Base-by-base conservation (phyloP, 495 filamentous ascomycete species). In the Neurospora discreta region DNA sequence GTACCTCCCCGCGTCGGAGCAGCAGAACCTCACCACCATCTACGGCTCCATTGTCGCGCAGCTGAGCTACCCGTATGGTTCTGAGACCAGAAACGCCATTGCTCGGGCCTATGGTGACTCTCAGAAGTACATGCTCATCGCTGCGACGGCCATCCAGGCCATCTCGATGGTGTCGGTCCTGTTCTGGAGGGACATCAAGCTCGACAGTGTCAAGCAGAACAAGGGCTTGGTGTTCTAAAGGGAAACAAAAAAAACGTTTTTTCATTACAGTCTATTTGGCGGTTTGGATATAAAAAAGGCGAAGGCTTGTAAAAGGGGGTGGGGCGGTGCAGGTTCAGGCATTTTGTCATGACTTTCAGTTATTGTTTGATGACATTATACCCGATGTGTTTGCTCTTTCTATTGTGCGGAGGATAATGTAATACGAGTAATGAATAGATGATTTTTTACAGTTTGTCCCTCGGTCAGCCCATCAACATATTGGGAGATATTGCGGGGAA, bases 1-100 rank as follows among this genome's bases (percentile, higher is more conserved):
- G 40, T 83, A 87, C 72, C 84, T 95, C 0, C 92, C 92, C 1
- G 79, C 81, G 0, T 87, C 87, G 70, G 81, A 80, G 36, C 82
- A 74, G 23, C 81, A 75, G 7, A 76, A 89, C 60, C 71, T 83
- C 3, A 58, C 80, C 3, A 42, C 9, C 26, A 92, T 92, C 72
- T 91, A 90, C 75, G 81, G 78, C 23, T 78, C 78, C 39, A 71
- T 92, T 20, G 46, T 72, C 1, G 74, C 75, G 6, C 89, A 91
- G 74, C 77, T 89, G 46, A 81, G 78, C 33, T 91, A 89, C 74
- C 77, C 80, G 3, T 69, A 84, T 3, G 87, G 88, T 16, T 82
- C 84, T 3, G 79, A 82, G 7, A 84, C 81, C 3, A 74, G 89
- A 52, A 71, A 81, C 23, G 90, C 87, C 3, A 90, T 92, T 73